Evolutionary conservation across 2,329 filamentous ascomycete genomes (phyloP), one percentile per base, ranked within the genome.

Genomic region (Penicillium palitans): DNA sequence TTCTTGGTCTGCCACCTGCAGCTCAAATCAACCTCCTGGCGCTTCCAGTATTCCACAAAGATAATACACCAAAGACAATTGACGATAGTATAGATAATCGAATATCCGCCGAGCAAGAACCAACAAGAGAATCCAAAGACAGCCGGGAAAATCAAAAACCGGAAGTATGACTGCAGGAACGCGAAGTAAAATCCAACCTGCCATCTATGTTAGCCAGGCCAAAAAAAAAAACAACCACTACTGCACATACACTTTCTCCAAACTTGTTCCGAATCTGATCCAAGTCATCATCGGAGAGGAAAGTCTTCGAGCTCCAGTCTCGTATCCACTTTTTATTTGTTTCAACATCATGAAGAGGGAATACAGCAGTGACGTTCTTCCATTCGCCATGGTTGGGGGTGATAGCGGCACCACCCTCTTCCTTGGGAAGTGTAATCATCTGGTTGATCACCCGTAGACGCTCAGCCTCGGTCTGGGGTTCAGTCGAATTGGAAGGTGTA

Each of bases 11-110:
- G 90, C 95, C 93, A 98, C 66, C 91, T 86, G 19, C 97, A 88
- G 15, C 90, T 89, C 17, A 98, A 81, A 70, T 98, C 93, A 9
- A 88, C 81, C 75, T 98, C 91, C 75, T 96, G 90, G 68, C 93
- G 90, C 78, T 96, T 96, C 93, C 93, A 98, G 74, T 91, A 96
- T 73, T 98, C 95, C 59, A 96, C 90, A 71, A 98, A 98, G 51
- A 95, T 78, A 3, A 96, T 87, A 58, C 90, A 89, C 91, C 92
- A 96, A 6, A 98, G 80, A 33, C 87, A 89, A 72, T 89, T 93
- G 52, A 89, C 83, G 3, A 95, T 75, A 6, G 90, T 90, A 68
- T 96, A 98, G 52, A 95, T 76, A 57, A 87, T 84, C 3, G 93
- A 96, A 76, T 91, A 98, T 57, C 88, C 86, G 9, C 92, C 91